A percentile compares a stretch with the other conserved stretches of the same genome.
phyloP scores from a whole-genome alignment of 2,329 filamentous ascomycete species.

The Canariomyces notabilis region DNA sequence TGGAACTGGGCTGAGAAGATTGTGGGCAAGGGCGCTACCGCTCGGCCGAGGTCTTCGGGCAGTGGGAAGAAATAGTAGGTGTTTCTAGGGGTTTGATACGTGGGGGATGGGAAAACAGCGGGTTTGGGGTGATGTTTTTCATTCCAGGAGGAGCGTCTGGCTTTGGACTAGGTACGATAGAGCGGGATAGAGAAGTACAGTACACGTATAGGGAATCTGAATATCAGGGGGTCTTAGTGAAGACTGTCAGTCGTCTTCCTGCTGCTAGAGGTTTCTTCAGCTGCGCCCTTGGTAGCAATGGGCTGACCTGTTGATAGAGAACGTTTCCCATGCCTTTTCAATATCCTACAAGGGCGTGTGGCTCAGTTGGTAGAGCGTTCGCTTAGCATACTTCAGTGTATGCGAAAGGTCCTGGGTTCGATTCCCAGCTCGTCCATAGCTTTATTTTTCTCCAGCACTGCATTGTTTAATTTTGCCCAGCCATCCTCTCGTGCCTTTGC shows the following conservation, averaged over 20 bases:
- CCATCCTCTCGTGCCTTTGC: too few species aligned
- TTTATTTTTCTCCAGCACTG: not conserved
- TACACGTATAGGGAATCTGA: too few species aligned
- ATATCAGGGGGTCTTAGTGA: too few species aligned
- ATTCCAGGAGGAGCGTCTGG: not conserved
- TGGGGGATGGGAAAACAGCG: too few species aligned
- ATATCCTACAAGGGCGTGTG: slow-evolving; percentile 16
- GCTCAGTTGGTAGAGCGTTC: slow-evolving; percentile 24
- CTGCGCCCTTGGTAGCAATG: too few species aligned
- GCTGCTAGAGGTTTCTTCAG: too few species aligned
- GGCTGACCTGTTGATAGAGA: too few species aligned
- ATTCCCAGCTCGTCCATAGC: slow-evolving; percentile 23
- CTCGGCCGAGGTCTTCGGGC: slow-evolving; percentile 10
- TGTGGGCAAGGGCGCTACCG: slow-evolving; percentile 26
- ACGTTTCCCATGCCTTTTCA: too few species aligned
- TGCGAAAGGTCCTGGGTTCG: slow-evolving; percentile 24
- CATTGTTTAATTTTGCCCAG: too few species aligned
- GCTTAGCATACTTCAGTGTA: slow-evolving; percentile 16
- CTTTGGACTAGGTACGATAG: too few species aligned
- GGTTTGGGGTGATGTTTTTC: too few species aligned
- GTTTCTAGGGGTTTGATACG: not conserved
- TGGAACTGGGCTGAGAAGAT: slow-evolving; percentile 30
- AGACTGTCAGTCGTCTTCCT: too few species aligned
- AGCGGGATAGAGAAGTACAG: not conserved
- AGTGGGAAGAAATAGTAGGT: slow-evolving; percentile 2